These are phyloP conservation scores for Penicillium vulpinum DNA, from an alignment of 2,329 filamentous ascomycete genomes.

Conservation along the genomic window DNA sequence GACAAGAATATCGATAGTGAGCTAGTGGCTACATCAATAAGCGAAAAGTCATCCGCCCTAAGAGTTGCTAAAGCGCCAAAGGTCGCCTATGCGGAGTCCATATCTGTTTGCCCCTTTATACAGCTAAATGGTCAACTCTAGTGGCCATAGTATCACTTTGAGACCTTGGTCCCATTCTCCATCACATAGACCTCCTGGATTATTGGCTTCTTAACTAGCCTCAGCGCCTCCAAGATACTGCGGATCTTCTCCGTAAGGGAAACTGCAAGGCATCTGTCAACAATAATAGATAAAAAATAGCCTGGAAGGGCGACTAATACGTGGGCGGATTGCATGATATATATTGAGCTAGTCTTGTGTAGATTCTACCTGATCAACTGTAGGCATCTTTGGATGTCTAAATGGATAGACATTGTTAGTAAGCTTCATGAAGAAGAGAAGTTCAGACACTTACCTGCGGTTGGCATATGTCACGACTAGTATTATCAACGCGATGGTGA, in stretches of 20 bases:
- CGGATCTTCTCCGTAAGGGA: background rate
- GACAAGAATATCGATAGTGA: background rate
- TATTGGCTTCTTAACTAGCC: background rate
- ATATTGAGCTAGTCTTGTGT: background rate
- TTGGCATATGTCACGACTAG: background rate
- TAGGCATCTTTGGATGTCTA: background rate
- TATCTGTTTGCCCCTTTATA: background rate
- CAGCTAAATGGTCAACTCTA: background rate
- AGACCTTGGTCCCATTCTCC: background rate
- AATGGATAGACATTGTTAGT: background rate
- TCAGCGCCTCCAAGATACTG: background rate
- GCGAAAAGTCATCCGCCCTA: background rate
- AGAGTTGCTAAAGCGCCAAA: background rate
- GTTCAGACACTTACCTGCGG: background rate
- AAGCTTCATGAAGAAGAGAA: background rate
- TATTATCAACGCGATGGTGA: background rate
- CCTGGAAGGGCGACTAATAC: background rate
- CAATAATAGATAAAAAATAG: background rate
- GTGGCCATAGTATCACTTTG: background rate
- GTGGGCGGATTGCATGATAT: background rate
- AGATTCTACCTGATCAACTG: rapidly evolving
- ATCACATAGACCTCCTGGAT: background rate
- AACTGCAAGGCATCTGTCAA: background rate
- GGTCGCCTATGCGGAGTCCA: too few species aligned
- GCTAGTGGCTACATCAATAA: background rate